Percentiles rank a stretch among this genome's conserved stretches.
These are phyloP conservation scores for Fagopyrum tataricum DNA, from an alignment of 148 eudicot genomes.

Conservation along the genomic window DNA sequence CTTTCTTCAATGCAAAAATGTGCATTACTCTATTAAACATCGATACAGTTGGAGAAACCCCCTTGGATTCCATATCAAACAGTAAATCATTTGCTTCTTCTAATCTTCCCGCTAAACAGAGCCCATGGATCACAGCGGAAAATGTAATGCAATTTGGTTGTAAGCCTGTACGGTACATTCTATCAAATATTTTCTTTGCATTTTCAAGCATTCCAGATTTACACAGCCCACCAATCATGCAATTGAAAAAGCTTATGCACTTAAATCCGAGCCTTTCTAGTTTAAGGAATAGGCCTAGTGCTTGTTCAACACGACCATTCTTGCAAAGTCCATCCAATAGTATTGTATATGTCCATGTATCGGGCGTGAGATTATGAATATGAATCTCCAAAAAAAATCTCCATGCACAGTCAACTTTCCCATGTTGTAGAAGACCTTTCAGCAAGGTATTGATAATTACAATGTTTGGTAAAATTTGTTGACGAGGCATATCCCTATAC, in stretches of 20 bases:
- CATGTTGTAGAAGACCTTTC: conserved; percentile 16
- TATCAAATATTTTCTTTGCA: conserved; percentile 23
- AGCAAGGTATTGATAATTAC: conserved; percentile 15
- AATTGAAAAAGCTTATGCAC: conserved; percentile 18
- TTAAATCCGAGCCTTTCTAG: conserved; percentile 11
- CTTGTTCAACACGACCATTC: conserved; percentile 28
- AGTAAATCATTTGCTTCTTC: conserved; percentile 12
- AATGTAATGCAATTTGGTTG: conserved; percentile 9
- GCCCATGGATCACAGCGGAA: conserved; percentile 11
- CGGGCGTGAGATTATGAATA: conserved; percentile 15
- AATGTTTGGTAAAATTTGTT: conserved; percentile 14
- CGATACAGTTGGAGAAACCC: conserved; percentile 8
- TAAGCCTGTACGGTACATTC: conserved; percentile 2
- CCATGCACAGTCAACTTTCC: conserved; percentile 15
- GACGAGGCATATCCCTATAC: conserved; percentile 16
- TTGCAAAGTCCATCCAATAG: conserved; percentile 30
- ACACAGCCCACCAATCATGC: conserved; percentile 26
- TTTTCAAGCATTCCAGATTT: conserved; percentile 23
- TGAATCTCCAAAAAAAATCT: conserved; percentile 20
- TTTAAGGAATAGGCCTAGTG: conserved; percentile 20
- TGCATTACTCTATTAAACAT: conserved; percentile 12
- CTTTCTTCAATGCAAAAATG: conserved; percentile 15
- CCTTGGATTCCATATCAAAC: conserved; percentile 3
- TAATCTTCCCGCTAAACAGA: conserved; percentile 6
- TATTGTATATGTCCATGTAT: conserved; percentile 21